phyloP scores from a whole-genome alignment of 345 rosid species.

The Citrus sinensis region DNA sequence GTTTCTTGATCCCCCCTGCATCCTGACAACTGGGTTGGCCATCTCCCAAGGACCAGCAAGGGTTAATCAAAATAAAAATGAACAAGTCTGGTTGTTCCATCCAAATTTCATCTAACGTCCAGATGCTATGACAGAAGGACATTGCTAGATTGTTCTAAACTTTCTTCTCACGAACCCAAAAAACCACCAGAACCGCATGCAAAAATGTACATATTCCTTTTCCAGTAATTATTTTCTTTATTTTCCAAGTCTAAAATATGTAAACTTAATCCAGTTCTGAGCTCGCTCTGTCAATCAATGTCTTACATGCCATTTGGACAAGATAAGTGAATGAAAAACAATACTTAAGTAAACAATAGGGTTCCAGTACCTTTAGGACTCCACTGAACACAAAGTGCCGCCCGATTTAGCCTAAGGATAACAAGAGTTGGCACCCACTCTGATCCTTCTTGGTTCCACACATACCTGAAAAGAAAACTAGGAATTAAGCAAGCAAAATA shows the following conservation, averaged over 20 bases:
- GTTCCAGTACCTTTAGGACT: slow-evolving; percentile 73
- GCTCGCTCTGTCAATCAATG: not conserved
- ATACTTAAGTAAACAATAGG: not conserved
- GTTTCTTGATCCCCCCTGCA: not conserved
- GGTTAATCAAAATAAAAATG: not conserved
- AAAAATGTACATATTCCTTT: not conserved
- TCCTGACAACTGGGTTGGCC: not conserved
- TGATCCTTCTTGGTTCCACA: slow-evolving; percentile 85
- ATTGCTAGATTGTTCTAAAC: not conserved
- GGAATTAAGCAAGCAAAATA: slow-evolving; percentile 14
- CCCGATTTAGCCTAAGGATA: slow-evolving; percentile 95
- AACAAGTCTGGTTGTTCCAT: not conserved
- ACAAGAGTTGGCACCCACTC: slow-evolving; percentile 98
- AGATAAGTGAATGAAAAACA: slow-evolving; percentile 10
- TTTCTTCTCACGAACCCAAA: not conserved
- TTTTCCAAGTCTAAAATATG: not conserved
- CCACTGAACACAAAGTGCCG: slow-evolving; percentile 97
- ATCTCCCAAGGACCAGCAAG: slow-evolving; percentile 2
- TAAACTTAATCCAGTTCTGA: not conserved
- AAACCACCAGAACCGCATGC: not conserved
- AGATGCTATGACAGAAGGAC: not conserved
- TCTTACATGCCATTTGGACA: not conserved
- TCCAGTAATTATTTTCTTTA: not conserved
- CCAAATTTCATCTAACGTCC: not conserved
- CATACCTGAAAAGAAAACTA: slow-evolving; percentile 54